Evolutionary conservation across 352 stramenopile genomes (phyloP), one percentile per base, ranked within the genome.

Genomic region (Phytophthora cryptogea): DNA sequence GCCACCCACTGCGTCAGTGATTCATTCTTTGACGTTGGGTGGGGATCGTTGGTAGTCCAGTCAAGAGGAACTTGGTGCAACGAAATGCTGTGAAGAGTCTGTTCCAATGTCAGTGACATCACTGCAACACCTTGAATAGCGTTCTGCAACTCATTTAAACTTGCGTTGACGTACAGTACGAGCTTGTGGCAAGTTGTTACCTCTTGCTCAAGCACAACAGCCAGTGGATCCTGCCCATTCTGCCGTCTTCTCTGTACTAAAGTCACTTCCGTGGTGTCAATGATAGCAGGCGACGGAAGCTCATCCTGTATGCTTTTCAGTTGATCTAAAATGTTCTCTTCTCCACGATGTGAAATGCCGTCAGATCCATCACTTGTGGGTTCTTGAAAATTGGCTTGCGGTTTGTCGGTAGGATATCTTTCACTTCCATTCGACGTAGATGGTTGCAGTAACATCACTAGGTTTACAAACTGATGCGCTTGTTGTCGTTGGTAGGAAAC

Each of bases 191-290:
- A 91, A 16, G 78, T 71, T 4, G 52, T 36, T 8, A 89, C 45
- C 46, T 95, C 86, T 39, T 95, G 85, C 3, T 79, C 65, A 6
- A 94, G 46, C 28, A 92, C 86, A 27, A 92, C 72, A 0, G 27
- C 46, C n/a, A 92, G 74, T 11, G 78, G 80, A 11, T 94, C 83
- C 20, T 54, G 42, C 40, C n/a, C 49, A 16, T 48, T 55, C 1
- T 48, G 40, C 10, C 32, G 40, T 1, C 42, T 37, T 28, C 16
- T 26, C 5, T 16, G 30, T 4, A n/a, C 9, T n/a, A 68, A 13
- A 5, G 23, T 33, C 9, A 36, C 20, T 33, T 68, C 59, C 8
- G 32, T 17, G 3, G 8, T 56, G 2, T 72, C 42, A 10, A 72
- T 27, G 6, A 27, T 36, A 10, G 32, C 13, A 33, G 20, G 13